Evolutionary conservation across 2,329 filamentous ascomycete genomes (phyloP), one percentile per base, ranked within the genome.

Genomic region (Lecanicillium sp.): DNA sequence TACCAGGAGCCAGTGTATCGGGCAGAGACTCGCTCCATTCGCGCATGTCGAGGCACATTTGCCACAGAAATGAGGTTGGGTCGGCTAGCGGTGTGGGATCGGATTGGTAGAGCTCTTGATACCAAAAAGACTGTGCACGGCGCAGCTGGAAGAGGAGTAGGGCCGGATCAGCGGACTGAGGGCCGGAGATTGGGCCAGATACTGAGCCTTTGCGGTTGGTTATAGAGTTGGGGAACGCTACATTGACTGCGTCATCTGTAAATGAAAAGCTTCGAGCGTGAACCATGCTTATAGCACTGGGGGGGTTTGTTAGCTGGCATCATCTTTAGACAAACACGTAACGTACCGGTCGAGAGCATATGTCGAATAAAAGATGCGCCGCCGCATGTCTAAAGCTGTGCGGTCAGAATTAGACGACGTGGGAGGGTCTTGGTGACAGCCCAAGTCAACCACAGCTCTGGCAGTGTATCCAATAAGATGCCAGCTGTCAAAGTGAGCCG

Each of bases 401-500:
- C 79, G 81, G 41, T 86, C 78, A 9, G 80, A 72, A 19, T 78
- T 64, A 13, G 83, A 73, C 45, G 83, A 80, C 41, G 75, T 71
- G 1, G 85, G 82, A 3, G 88, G 87, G 49, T 96, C 90, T 61
- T 95, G 90, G 58, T 96, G 92, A 42, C 94, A 80, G 7, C 92
- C 92, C 20, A 95, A 65, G 62, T 98, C 92, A 16, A 95, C 75
- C 53, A 90, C 80, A 5, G 88, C 85, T 42, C 90, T 78, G 29
- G 85, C 85, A 6, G 90, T 89, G 56, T 92, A 89, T 6, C 90
- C 92, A 40, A 95, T 85, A 45, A 95, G 63, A 47, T 92, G 89
- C 89, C 92, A 96, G 51, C 83, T 87, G 53, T 95, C 88, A 53
- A 95, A 95, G 54, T 94, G 87, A 30, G 81, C 77, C 3, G 90